Percentiles rank a stretch among this genome's conserved stretches.
phyloP scores from a whole-genome alignment of 139 green algal genomes.

The Raphidocelis subcapitata region DNA sequence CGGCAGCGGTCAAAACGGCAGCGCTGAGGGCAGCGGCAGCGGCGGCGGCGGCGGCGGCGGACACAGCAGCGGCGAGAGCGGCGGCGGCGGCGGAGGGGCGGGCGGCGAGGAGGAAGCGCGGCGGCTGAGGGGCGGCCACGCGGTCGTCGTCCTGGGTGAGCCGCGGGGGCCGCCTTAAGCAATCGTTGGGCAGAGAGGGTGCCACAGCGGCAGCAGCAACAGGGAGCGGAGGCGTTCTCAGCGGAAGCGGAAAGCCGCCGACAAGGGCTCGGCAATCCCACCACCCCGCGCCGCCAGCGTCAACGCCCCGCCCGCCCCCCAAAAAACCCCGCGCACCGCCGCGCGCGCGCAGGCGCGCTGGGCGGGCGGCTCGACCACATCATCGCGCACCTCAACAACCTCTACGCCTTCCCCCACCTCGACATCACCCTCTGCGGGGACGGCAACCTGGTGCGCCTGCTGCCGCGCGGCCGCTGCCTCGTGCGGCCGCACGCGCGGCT shows the following conservation, averaged over 20 bases:
- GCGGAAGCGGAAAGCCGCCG: no score
- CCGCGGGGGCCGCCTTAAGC: neutral
- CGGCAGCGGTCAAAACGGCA: neutral
- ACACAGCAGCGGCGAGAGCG: neutral
- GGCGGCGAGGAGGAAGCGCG: neutral
- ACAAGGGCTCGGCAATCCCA: no score
- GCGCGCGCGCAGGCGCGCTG: slow-evolving; percentile 63
- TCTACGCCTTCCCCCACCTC: slow-evolving; percentile 72
- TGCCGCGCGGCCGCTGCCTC: slow-evolving; percentile 49
- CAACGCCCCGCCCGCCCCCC: neutral
- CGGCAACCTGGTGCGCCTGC: slow-evolving; percentile 79
- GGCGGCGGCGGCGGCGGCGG: neutral
- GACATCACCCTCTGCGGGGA: slow-evolving; percentile 80
- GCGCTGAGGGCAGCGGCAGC: neutral
- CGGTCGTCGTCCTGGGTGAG: slow-evolving; percentile 42
- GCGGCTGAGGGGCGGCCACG: slow-evolving; percentile 15
- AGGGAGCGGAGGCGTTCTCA: no score
- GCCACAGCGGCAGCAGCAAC: no score
- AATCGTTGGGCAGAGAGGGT: neutral
- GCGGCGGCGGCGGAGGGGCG: neutral
- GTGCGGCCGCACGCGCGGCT: slow-evolving; percentile 48
- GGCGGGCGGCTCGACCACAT: slow-evolving; percentile 94
- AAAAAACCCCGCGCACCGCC: neutral
- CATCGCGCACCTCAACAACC: slow-evolving; percentile 77
- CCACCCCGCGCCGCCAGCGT: no score